Conservation (phyloP, 257 asterid species). For the Solanum pennellii region DNA sequence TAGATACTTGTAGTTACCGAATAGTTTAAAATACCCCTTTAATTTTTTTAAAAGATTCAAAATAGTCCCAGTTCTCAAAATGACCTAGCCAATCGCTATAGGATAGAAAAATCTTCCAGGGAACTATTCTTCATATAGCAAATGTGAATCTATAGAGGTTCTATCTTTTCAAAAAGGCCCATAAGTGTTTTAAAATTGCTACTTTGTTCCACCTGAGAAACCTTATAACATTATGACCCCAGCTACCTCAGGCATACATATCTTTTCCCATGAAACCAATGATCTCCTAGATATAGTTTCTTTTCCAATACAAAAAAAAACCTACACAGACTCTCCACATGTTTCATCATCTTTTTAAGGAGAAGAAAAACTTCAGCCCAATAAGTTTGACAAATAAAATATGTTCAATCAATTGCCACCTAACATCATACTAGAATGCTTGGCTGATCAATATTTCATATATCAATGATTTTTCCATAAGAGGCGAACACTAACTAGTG, state of each 20-base stretch:
- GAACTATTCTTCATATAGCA: neutral
- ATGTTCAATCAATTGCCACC: neutral
- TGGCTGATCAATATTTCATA: neutral
- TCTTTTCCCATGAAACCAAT: neutral
- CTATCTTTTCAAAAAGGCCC: neutral
- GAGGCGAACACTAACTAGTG: neutral
- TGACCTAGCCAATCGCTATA: no score
- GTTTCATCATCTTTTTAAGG: neutral
- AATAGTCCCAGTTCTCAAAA: no score
- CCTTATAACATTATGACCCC: neutral
- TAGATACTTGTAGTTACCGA: no score
- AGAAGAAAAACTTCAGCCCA: neutral
- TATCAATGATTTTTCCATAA: neutral
- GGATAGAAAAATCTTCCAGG: neutral
- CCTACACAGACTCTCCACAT: neutral
- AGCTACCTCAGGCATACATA: neutral
- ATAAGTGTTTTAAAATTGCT: neutral
- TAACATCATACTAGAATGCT: neutral
- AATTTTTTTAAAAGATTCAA: no score
- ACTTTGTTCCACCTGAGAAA: neutral
- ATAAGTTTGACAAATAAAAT: no score
- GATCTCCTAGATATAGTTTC: neutral
- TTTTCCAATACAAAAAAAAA: neutral
- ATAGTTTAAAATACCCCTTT: no score
- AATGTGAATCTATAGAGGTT: neutral